Base-by-base conservation (phyloP, 73 alveolate species). In the Breviolum minutum region DNA sequence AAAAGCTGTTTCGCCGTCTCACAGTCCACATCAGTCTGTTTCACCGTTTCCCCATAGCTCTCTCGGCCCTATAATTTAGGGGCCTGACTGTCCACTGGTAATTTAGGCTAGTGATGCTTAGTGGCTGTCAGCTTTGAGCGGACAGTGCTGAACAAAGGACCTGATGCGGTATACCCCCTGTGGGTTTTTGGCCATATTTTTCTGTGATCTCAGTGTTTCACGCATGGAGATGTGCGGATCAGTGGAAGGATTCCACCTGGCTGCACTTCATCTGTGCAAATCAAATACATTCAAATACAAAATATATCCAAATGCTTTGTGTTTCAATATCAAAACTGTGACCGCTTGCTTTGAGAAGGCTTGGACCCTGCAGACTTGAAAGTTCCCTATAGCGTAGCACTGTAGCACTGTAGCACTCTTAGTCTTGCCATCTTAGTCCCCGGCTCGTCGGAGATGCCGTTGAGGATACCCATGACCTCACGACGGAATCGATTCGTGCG, bases 371-470 rank as follows among this genome's bases (percentile, higher is more conserved):
- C 54, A 40, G 54, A 40, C 54, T 40, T 40, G 54, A 40, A 40
- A 40, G 0, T 40, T 40, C 54, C 54, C 54, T n/a, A n/a, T n/a
- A n/a, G n/a, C n/a, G n/a, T n/a, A n/a, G n/a, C n/a, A n/a, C n/a
- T n/a, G n/a, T n/a, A n/a, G n/a, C n/a, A n/a, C n/a, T n/a, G 54
- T 40, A 40, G 54, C 54, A 40, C 54, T 40, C 5, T 40, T 40
- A 0, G 54, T 20, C 26, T 22, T 8, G 82, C 16, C 16, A 12
- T 29, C 71, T 6, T 30, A 32, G 73, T 17, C 60, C 62, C 69
- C 12, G 63, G 80, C 98, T 92, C 98, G 80, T 92, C 98, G 12
- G 98, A 71, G 79, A 92, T 92, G 87, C 98, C 98, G 54, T 92
- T 92, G 61, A 92, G 98, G 63, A 92, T 92, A 0, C 98, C 98